Evolutionary conservation across 352 stramenopile species (phyloP).

Genomic region (Phytophthora citricola): DNA sequence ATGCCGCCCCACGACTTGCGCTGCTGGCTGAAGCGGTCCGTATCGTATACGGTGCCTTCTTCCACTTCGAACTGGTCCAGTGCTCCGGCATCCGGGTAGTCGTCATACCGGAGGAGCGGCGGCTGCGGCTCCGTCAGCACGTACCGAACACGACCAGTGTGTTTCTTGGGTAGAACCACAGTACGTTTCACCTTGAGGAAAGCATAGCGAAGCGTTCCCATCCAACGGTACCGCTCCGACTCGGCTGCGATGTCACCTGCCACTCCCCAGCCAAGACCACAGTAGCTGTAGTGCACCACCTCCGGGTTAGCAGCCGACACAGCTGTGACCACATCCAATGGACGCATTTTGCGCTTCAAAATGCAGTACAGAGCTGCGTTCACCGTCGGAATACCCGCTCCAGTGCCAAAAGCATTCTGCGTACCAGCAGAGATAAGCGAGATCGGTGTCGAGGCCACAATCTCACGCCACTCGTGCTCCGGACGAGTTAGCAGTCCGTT

Average conservation of each 20-base stretch:
- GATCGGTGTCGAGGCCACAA: constrained; percentile 80
- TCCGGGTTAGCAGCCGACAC: constrained; percentile 57
- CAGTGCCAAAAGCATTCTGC: constrained; percentile 82
- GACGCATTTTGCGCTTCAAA: constrained; percentile 84
- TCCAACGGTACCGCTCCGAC: constrained; percentile 83
- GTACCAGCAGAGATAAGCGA: constrained; percentile 84
- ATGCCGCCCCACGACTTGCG: constrained; percentile 77
- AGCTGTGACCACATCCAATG: constrained; percentile 80
- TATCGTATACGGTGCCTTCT: constrained; percentile 82
- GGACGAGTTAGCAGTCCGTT: constrained; percentile 75
- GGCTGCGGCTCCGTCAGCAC: constrained; percentile 73
- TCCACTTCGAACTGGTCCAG: constrained; percentile 87
- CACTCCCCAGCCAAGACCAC: constrained; percentile 79
- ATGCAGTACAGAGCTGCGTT: constrained; percentile 82
- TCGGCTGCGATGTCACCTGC: constrained; percentile 78
- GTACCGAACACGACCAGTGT: constrained; percentile 72
- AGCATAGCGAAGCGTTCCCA: constrained; percentile 75
- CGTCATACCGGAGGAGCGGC: constrained; percentile 69
- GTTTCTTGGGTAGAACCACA: constrained; percentile 63
- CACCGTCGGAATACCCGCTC: constrained; percentile 74
- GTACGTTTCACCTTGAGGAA: constrained; percentile 83
- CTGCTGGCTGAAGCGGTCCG: constrained; percentile 49
- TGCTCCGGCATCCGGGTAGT: constrained; percentile 76
- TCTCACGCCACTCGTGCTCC: constrained; percentile 83
- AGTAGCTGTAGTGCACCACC: constrained; percentile 87